Evolutionary conservation across 768 basidiomycete genomes (phyloP).

Genomic region (Boletus huronensis): DNA sequence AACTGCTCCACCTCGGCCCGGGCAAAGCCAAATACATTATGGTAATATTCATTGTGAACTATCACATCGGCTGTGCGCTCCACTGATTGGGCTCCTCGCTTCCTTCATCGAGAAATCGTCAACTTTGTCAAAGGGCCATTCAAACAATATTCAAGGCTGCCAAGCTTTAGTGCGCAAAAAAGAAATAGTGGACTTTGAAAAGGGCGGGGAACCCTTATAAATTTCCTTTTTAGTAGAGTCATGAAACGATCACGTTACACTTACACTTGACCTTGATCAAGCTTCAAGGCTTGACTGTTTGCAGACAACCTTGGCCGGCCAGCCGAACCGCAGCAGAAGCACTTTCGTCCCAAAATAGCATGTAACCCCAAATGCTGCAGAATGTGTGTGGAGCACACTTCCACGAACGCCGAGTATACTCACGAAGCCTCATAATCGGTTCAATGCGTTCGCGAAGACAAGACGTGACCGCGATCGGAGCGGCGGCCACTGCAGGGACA

Average conservation of each 20-base stretch:
- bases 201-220: background rate
- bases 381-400: no score
- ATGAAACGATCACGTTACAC: background rate
- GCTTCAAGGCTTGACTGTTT: no score
- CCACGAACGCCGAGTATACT: background rate
- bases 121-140: no score
- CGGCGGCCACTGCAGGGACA: background rate
- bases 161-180: no score
- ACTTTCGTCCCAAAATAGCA: background rate
- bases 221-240: background rate
- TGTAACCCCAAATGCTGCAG: background rate
- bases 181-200: background rate
- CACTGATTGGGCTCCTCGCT: background rate
- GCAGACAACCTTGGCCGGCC: no score
- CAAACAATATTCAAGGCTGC: background rate
- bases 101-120: background rate
- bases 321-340: no score
- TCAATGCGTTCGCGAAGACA: no score
- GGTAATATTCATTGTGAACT: background rate
- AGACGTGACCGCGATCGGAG: background rate
- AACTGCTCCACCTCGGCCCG: background rate
- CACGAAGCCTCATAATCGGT: background rate
- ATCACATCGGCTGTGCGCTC: background rate
- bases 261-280: no score
- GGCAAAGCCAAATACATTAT: no score